Evolutionary conservation across 345 rosid genomes (phyloP).

Genomic region (Eucalyptus cloeziana): DNA sequence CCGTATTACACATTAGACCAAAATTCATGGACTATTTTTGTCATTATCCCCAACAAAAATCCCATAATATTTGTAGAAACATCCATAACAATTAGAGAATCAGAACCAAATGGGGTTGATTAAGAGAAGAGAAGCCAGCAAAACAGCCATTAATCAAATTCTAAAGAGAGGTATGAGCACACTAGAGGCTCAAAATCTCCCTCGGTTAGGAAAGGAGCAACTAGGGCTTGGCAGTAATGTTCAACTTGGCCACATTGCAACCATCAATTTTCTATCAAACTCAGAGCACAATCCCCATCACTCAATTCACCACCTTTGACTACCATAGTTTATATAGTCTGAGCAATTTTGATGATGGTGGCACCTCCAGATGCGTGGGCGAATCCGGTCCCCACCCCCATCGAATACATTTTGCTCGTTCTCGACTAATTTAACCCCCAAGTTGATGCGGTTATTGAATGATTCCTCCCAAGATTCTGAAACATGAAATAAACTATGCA

Average conservation of each 20-base stretch:
- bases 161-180: background rate
- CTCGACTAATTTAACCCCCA: background rate
- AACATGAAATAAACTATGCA: background rate
- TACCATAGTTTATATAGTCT: background rate
- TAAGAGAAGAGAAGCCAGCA: background rate
- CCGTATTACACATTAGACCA: too few relatives aligned
- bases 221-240: background rate
- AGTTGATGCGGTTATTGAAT: background rate
- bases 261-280: background rate
- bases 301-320: background rate
- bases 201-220: background rate
- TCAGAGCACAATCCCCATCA: background rate
- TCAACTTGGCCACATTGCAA: background rate
- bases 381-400: background rate
- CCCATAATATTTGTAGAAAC: background rate
- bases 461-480: background rate
- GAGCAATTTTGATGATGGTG: background rate
- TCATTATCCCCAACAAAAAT: background rate
- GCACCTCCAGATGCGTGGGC: background rate
- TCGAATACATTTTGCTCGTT: background rate
- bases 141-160: background rate
- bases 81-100: background rate
- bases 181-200: background rate
- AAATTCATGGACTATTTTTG: too few relatives aligned
- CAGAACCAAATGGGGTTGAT: background rate